Base-by-base conservation (phyloP, 805 yeast genomes). In the Ogataea degrootiae region DNA sequence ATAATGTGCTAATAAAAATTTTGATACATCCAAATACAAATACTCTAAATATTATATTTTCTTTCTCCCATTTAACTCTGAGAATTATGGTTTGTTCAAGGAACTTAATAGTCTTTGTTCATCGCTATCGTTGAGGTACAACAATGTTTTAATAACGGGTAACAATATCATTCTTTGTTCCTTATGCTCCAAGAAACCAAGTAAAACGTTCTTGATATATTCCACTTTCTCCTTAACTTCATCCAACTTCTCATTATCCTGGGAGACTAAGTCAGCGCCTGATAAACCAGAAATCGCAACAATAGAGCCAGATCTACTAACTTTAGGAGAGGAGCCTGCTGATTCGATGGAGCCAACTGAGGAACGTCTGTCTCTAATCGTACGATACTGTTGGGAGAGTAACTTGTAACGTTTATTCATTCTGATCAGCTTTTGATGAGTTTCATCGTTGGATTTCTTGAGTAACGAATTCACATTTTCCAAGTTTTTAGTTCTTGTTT, bases 171-270 rank as follows among this genome's bases (percentile, higher is more conserved):
- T 80, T 49, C 98, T 75, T 66, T 91, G 97, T n/a, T 92, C 99
- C 59, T 78, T 86, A 61, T 87, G 96, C 60, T 91, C 97, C 46
- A 94, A 67, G 62, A 86, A 94, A 2, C 97, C 97, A 2, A 92
- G 69, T n/a, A 92, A 66, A 2, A 92, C 97, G 61, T 94, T 94
- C 63, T 87, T 87, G 44, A 90, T 74, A 62, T 92, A 92, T 12
- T 95, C 87, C 19, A 84, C 73, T 56, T 80, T 85, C 41, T 72
- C 74, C 16, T 61, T 61, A 22, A 59, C 60, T 17, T 68, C 71
- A 4, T 60, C 66, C 33, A 51, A 54, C 6, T 50, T 44, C 49
- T 60, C 42, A 57, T 64, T 29, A 11, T 34, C 41, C 5, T 37
- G 43, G 34, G 34, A 43, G 15, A 36, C 48, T 5, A 31, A 21